Evolutionary conservation across 495 filamentous ascomycete genomes (phyloP).

Genomic region (Mycothermus thermophilus): DNA sequence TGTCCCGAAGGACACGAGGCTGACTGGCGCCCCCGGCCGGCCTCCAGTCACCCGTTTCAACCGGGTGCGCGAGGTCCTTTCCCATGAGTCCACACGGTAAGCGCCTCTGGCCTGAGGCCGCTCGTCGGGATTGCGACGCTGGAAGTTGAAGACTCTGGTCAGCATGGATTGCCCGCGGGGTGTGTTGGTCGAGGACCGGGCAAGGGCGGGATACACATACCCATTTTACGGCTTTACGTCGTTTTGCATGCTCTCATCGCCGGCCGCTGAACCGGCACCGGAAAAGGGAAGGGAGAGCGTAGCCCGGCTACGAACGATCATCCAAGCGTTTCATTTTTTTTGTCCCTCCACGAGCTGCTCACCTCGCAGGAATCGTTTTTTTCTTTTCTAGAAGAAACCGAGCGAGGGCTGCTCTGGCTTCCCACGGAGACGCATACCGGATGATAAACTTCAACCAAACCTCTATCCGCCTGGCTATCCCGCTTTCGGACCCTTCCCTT

Average conservation of each 20-base stretch:
- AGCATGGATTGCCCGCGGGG: conserved; percentile 30
- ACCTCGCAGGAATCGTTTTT: conserved; percentile 33
- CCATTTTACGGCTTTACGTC: too few species aligned
- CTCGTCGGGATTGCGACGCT: conserved; percentile 47
- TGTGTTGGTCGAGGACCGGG: conserved; percentile 7
- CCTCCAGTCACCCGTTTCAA: conserved; percentile 31
- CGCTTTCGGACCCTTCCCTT: conserved; percentile 22
- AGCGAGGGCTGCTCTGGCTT: conserved; percentile 26
- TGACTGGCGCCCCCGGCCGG: conserved; percentile 27
- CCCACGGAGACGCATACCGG: conserved; percentile 24
- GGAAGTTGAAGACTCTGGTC: conserved; percentile 49
- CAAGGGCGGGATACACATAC: too few species aligned
- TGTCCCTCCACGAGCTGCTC: conserved; percentile 9
- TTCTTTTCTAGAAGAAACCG: too few species aligned
- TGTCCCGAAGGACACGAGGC: conserved; percentile 15
- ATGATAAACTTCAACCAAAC: too few species aligned
- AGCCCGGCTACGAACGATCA: conserved; percentile 31
- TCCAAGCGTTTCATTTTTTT: conserved; percentile 10
- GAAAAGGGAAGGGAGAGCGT: conserved; percentile 27
- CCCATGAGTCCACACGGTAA: conserved; percentile 52
- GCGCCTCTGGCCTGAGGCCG: conserved; percentile 45
- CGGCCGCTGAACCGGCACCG: too few species aligned
- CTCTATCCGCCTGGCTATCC: conserved; percentile 18
- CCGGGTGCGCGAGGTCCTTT: conserved; percentile 27
- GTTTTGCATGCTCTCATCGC: conserved; percentile 5